phyloP scores from a whole-genome alignment of 2,329 filamentous ascomycete genomes.

The Exophiala bonariae region DNA sequence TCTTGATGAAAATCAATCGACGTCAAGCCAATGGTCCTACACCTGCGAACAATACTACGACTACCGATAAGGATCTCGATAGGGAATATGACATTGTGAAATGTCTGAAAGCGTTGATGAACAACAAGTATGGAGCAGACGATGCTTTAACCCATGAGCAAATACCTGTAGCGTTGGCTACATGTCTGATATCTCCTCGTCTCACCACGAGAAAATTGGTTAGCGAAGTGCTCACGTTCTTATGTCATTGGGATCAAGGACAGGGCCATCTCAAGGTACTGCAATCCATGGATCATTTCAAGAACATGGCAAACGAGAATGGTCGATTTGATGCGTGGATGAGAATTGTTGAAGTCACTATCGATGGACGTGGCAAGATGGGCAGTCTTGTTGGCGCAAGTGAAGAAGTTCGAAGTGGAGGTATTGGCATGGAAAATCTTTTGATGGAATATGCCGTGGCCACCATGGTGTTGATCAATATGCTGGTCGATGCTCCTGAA shows the following conservation, averaged over 20 bases:
- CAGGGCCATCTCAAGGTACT: conserved; percentile 91
- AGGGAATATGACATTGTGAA: conserved; percentile 97
- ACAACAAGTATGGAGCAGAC: conserved; percentile 98
- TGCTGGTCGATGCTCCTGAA: conserved; percentile 89
- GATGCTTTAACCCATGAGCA: conserved; percentile 89
- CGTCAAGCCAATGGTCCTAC: conserved; percentile 74
- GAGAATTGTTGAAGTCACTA: conserved; percentile 94
- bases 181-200: conserved; percentile 82
- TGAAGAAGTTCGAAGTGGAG: conserved; percentile 91
- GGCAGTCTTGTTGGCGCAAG: conserved; percentile 95
- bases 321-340: conserved; percentile 98
- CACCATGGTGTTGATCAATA: conserved; percentile 92
- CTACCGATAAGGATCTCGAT: conserved; percentile 76
- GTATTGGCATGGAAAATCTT: conserved; percentile 97
- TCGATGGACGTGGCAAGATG: conserved; percentile 98
- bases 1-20: conserved; percentile 90
- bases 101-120: conserved; percentile 95
- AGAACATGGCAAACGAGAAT: conserved; percentile 83
- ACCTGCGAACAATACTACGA: conserved; percentile 57
- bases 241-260: conserved; percentile 90
- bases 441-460: conserved; percentile 98
- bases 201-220: conserved; percentile 91
- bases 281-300: conserved; percentile 88
- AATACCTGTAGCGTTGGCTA: conserved; percentile 83
- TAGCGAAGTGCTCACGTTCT: conserved; percentile 92